These are phyloP conservation scores for Colletotrichum liaoningense DNA, from an alignment of 2,329 filamentous ascomycete species.

Conservation along the genomic window DNA sequence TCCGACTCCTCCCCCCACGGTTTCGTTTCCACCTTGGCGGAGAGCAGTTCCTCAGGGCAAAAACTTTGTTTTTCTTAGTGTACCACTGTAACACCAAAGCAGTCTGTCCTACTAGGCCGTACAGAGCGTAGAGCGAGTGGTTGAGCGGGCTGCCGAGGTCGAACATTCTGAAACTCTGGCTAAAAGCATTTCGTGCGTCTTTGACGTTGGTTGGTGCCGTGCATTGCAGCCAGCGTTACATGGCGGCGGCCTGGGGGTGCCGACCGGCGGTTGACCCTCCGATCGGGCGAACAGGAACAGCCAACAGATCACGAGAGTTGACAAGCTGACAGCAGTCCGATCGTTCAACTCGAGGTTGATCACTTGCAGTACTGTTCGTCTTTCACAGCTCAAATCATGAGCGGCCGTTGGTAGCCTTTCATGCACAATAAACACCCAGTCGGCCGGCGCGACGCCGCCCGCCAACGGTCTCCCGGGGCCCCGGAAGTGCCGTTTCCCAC, in stretches of 20 bases:
- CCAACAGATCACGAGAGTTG: neutral
- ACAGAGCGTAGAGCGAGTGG: neutral
- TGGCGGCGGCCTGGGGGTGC: neutral
- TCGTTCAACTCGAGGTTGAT: too few species aligned
- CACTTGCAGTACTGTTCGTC: too few species aligned
- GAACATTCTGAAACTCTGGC: neutral
- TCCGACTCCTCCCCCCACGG: neutral
- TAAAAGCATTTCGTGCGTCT: neutral
- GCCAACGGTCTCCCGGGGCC: neutral
- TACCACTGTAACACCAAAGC: neutral
- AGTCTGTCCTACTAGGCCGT: neutral
- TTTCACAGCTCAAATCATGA: too few species aligned
- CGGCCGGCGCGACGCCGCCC: neutral
- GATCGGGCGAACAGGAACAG: neutral
- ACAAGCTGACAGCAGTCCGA: neutral
- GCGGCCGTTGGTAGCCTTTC: neutral
- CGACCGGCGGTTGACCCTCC: neutral
- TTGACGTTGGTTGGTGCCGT: neutral
- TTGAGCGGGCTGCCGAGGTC: neutral
- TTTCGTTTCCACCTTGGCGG: neutral
- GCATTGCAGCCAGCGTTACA: neutral
- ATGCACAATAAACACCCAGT: neutral
- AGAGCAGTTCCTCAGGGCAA: neutral
- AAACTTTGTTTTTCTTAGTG: neutral
- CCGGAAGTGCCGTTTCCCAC: neutral